Base-by-base conservation (phyloP, 2,329 filamentous ascomycete genomes). In the Cryoendolithus antarcticus region DNA sequence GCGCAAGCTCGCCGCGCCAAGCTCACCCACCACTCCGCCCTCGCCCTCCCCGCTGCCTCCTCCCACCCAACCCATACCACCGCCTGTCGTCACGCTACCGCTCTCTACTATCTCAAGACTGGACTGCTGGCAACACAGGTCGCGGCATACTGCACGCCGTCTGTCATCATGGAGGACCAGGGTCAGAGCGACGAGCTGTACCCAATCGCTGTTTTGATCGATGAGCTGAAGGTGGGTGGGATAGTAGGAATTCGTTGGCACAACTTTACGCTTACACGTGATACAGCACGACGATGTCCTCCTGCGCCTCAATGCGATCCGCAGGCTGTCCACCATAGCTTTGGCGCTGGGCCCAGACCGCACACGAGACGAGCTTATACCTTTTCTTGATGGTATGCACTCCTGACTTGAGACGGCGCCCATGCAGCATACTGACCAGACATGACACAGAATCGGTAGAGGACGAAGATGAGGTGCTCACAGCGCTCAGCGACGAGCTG, bases 181-280 rank as follows among this genome's bases (percentile, higher is more conserved):
- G 84, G 81, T 67, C 79, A 89, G 71, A 93, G 82, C 65, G 91
- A 98, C 70, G 93, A 96, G 80, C 86, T 98, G 59, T 98, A 96
- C 67, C 91, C 91, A 63, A 98, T 98, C 72, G 91, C 93, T 61
- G 91, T 98, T 54, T 80, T 98, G 67, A 98, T 98, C 67, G 91
- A 98, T 66, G 91, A 98, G 77, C 75, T 98, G 60, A 98, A 95
- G 85, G 88, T 94, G 76, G 57, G 65, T 19, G 15, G 15, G 15
- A 19, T 19, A 19, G 15, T 19, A 19, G 15, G 15, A 19, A 19
- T 19, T 5, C 15, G 15, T 19, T 19, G 15, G 15, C 15, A 19
- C 15, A 19, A 19, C 15, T 5, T 19, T 19, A 19, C 15, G 36
- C 42, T 48, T 40, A 51, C 40, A 24, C 12, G 30, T 27, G 15